Evolutionary conservation across 352 stramenopile species (phyloP), one percentile per base, ranked within the genome.

Genomic region (Phytophthora melonis): DNA sequence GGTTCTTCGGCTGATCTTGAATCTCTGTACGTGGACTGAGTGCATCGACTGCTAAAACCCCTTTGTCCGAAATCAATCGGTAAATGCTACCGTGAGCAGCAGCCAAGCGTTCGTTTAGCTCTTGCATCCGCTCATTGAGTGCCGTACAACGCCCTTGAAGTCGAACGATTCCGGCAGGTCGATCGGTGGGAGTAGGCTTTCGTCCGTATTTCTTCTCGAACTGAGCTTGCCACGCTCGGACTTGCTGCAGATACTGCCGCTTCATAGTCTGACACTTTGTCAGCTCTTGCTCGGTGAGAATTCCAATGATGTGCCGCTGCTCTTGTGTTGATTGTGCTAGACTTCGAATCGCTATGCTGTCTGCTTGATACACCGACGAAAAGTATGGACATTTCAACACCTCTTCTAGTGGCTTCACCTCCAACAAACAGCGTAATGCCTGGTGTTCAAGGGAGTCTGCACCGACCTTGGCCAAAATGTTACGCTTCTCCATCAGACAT

Each of bases 121-220:
- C 67, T 58, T 75, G 41, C 23, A 82, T 82, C 50, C 83, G 78
- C 16, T 86, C 80, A 10, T 76, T 68, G 13, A 91, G 52, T 1
- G 65, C 61, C 6, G 76, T 69, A 7, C 70, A 85, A 32, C 81
- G 74, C 2, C 62, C 71, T 63, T 91, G 74, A 3, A 89, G 58
- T 2, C 74, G 66, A 1, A 77, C 59, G 59, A 91, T 76, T 25
- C 53, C 84, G 5, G 65, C 45, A 1, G 85, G 79, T 1, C 72
- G 68, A 23, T 92, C 85, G 1, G 63, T 57, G 1, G 66, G 18
- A 0, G 66, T 80, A 1, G 85, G 76, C 52, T 88, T 90, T n/a
- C 75, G 76, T 5, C 70, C 59, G 41, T 90, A 83, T 30, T 79
- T 81, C 52, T 81, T 88, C 59, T 91, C 85, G 34, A 92, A 92